These are phyloP conservation scores for Pterulicium gracile DNA, from an alignment of 1,284 basidiomycete species.

Conservation along the genomic window DNA sequence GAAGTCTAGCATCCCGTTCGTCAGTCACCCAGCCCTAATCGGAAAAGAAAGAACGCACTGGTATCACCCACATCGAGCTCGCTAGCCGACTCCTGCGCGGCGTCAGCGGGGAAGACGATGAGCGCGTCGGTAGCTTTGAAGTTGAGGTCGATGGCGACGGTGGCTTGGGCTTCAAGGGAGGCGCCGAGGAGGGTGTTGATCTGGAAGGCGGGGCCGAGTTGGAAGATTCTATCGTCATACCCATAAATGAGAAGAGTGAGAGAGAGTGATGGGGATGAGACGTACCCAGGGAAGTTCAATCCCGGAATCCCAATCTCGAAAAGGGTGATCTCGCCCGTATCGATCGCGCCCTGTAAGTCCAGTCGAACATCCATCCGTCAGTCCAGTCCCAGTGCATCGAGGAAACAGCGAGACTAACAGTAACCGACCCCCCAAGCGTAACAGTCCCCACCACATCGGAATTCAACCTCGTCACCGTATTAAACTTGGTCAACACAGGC, in stretches of 20 bases:
- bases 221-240: constrained; percentile 16
- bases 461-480: constrained; percentile 19
- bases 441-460: constrained; percentile 22
- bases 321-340: constrained; percentile 22
- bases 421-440: constrained; percentile 21
- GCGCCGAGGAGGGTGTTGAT: constrained; percentile 8
- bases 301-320: constrained; percentile 27
- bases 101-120: not conserved
- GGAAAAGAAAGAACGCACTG: constrained; percentile 17
- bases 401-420: constrained; percentile 15
- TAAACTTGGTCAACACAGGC: constrained; percentile 23
- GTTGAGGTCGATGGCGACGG: constrained; percentile 12
- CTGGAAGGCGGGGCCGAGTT: constrained; percentile 20
- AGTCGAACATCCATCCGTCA: not conserved
- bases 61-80: not conserved
- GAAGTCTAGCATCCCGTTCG: constrained; percentile 20
- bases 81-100: not conserved
- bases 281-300: constrained; percentile 29
- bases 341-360: constrained; percentile 23
- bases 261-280: no score
- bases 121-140: constrained; percentile 12
- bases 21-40: constrained; percentile 5
- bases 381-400: constrained; percentile 4
- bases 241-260: no score
- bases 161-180: constrained; percentile 14